These are phyloP conservation scores for Boletus fagicola DNA, from an alignment of 768 basidiomycete genomes.

Conservation along the genomic window DNA sequence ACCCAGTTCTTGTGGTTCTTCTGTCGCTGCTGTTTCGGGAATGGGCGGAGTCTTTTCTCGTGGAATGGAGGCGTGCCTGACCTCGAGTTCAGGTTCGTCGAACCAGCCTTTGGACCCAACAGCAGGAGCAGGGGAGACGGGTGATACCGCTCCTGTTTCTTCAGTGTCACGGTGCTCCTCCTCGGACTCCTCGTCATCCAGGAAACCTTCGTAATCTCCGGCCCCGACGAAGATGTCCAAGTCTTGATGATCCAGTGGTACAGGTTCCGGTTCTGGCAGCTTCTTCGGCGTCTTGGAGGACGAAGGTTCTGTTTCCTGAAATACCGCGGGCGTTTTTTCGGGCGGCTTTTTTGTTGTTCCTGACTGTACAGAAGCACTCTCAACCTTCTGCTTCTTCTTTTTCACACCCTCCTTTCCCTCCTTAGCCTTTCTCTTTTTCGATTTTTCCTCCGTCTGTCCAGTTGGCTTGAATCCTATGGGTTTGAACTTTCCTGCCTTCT, in stretches of 20 bases:
- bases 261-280: constrained; percentile 17
- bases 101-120: constrained; percentile 43
- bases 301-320: constrained; percentile 3
- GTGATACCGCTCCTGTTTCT: constrained; percentile 10
- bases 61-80: not conserved
- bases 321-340: not conserved
- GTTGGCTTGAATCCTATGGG: constrained; percentile 68
- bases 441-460: constrained; percentile 42
- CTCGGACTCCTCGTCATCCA: constrained; percentile 53
- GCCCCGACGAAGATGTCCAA: constrained; percentile 87
- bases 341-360: not conserved
- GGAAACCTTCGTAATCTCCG: constrained; percentile 77
- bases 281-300: constrained; percentile 7
- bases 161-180: constrained; percentile 26
- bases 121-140: constrained; percentile 4
- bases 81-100: constrained; percentile 37
- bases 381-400: constrained; percentile 61
- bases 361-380: constrained; percentile 24
- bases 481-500: constrained; percentile 45
- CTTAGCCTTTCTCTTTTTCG: constrained; percentile 45
- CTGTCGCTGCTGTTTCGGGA: constrained; percentile 8
- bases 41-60: constrained; percentile 16
- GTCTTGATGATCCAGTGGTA: constrained; percentile 53
- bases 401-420: constrained; percentile 42
- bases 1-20: constrained; percentile 45